phyloP scores from a whole-genome alignment of 352 stramenopile genomes.

The Phytophthora litchii region DNA sequence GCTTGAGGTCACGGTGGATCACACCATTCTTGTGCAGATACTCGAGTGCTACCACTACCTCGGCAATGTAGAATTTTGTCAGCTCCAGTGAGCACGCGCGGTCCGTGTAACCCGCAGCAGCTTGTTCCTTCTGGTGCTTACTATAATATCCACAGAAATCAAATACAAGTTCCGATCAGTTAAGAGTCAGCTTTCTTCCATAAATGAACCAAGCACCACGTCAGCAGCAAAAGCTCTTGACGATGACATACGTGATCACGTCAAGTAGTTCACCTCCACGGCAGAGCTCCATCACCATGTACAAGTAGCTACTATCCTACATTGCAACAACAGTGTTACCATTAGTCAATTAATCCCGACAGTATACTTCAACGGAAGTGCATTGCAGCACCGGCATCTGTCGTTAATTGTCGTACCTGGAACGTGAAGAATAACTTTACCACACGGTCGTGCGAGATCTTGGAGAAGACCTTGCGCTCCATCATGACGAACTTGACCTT shows the following conservation, averaged over 20 bases:
- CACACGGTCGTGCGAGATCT: conserved; percentile 86
- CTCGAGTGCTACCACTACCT: conserved; percentile 93
- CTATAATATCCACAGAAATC: conserved; percentile 29
- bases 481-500: conserved; percentile 93
- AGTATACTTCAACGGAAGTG: neutral
- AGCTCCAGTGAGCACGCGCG: conserved; percentile 79
- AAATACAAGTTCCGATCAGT: conserved; percentile 1
- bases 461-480: conserved; percentile 91
- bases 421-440: conserved; percentile 93
- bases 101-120: conserved; percentile 59
- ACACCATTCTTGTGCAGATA: conserved; percentile 95
- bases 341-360: neutral
- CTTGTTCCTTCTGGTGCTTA: conserved; percentile 78
- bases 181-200: conserved; percentile 18
- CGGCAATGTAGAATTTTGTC: conserved; percentile 93
- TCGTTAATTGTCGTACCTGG: conserved; percentile 48
- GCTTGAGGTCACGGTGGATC: conserved; percentile 96
- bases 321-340: conserved; percentile 1
- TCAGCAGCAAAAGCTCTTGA: neutral
- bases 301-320: conserved; percentile 77
- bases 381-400: conserved; percentile 9
- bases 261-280: conserved; percentile 86
- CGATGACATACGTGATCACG: conserved; percentile 77
- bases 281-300: conserved; percentile 92
- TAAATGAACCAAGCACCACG: neutral